Conservation (phyloP, 2,329 filamentous ascomycete genomes). For the Cladophialophora carrionii region DNA sequence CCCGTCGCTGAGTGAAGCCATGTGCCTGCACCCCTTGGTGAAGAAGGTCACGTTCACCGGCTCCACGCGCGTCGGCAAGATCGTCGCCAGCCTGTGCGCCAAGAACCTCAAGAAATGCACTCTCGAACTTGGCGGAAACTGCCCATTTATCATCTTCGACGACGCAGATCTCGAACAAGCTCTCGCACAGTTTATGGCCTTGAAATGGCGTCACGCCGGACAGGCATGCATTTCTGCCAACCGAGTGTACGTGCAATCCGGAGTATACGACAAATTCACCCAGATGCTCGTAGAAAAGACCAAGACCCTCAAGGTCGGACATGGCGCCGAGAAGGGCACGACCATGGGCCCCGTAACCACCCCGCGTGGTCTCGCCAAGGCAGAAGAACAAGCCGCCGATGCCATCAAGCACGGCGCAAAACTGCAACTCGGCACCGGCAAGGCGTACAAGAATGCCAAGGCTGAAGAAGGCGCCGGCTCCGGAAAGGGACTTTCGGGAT, state of each 20-base stretch:
- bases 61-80: slow-evolving; percentile 63
- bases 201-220: slow-evolving; percentile 51
- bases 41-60: slow-evolving; percentile 67
- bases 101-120: slow-evolving; percentile 67
- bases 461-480: slow-evolving; percentile 57
- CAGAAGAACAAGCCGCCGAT: slow-evolving; percentile 63
- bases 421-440: slow-evolving; percentile 64
- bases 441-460: slow-evolving; percentile 41
- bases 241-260: slow-evolving; percentile 50
- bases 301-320: slow-evolving; percentile 60
- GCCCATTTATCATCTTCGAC: slow-evolving; percentile 66
- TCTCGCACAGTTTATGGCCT: slow-evolving; percentile 45
- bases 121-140: slow-evolving; percentile 67
- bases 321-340: slow-evolving; percentile 58
- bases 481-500: slow-evolving; percentile 54
- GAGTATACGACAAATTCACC: slow-evolving; percentile 57
- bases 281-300: slow-evolving; percentile 58
- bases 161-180: slow-evolving; percentile 62
- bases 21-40: slow-evolving; percentile 60
- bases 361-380: slow-evolving; percentile 60
- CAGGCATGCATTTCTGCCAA: slow-evolving; percentile 54
- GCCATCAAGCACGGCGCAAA: slow-evolving; percentile 66
- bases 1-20: slow-evolving; percentile 49
- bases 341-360: slow-evolving; percentile 66
- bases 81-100: slow-evolving; percentile 63